Evolutionary conservation across 1,139 yeast genomes (phyloP).

Genomic region (Candida mesenterica): DNA sequence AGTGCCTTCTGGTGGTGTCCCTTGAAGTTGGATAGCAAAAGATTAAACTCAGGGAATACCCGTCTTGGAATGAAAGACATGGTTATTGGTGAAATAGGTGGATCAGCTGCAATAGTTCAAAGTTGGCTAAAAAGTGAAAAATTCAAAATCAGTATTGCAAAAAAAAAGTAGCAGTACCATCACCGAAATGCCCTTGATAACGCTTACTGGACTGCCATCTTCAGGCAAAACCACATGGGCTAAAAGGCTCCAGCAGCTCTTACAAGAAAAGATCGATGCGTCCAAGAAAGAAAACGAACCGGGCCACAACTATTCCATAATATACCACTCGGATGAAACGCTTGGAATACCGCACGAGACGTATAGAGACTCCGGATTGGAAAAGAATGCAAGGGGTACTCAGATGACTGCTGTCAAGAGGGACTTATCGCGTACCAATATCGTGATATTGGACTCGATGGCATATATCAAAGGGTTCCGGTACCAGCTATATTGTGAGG

Average conservation of each 20-base stretch:
- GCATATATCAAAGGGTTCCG: conserved; percentile 94
- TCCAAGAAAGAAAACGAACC: conserved; percentile 38
- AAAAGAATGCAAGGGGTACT: conserved; percentile 77
- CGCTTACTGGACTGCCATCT: conserved; percentile 81
- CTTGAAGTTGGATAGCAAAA: conserved; percentile 75
- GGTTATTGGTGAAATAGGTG: conserved; percentile 3
- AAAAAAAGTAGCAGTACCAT: too few relatives aligned
- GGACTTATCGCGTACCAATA: conserved; percentile 61
- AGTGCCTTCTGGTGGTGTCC: conserved; percentile 90
- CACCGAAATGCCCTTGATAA: conserved; percentile 85
- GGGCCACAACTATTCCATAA: conserved; percentile 57
- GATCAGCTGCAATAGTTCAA: not conserved
- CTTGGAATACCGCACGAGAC: conserved; percentile 69
- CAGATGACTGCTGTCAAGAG: conserved; percentile 90
- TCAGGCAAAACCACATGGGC: conserved; percentile 86
- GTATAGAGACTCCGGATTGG: conserved; percentile 68
- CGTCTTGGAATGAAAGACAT: conserved; percentile 46
- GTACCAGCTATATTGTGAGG: conserved; percentile 91
- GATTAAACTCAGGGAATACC: conserved; percentile 64
- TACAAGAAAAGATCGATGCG: conserved; percentile 47
- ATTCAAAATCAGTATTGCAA: not conserved
- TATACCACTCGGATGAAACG: conserved; percentile 73
- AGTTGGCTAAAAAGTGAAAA: not conserved
- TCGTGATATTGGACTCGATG: conserved; percentile 82
- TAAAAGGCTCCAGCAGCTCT: conserved; percentile 42